Evolutionary conservation across 2,329 filamentous ascomycete genomes (phyloP), one percentile per base, ranked within the genome.

Genomic region (Chaetomiaceae sp.): DNA sequence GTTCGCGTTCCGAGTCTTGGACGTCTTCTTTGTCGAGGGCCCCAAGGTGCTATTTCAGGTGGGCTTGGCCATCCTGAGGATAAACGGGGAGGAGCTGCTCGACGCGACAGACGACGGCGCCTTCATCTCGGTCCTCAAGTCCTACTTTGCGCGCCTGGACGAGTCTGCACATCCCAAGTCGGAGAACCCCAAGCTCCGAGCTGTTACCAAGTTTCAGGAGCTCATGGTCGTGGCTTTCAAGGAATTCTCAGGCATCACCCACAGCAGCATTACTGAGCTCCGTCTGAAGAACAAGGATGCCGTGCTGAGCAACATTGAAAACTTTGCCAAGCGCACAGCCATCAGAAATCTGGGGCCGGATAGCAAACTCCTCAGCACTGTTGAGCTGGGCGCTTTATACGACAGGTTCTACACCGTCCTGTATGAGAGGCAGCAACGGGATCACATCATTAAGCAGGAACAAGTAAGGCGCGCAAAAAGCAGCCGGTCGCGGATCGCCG

Each of bases 171-270:
- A 99, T 64, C 93, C 93, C 2, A 91, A 87, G 63, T 96, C 90
- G 0, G 91, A 96, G 65, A 99, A 97, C 57, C 85, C 91, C 3
- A 99, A 97, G 70, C 75, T 97, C 46, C 82, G 92, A 47, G 89
- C 91, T 0, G 93, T 99, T 48, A 99, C 95, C 5, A 82, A 89
- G 41, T 99, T 99, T 66, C 93, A 99, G 63, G 93, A 97, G 68
- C 80, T 99, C 51, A 97, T 99, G 91, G 93, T 99, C 3, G 93
- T 97, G 17, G 93, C 93, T 0, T 99, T 99, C 72, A 97, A 96
- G 61, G 93, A 99, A 65, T 99, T 99, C 65, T 87, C 92, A 0
- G 89, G 85, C 35, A 96, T 99, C 60, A 99, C 93, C 0, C 92
- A 99, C 65, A 86, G 83, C 64, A 96, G 86, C 44, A 91, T 99